Percentiles rank a stretch among this genome's conserved stretches.
Evolutionary conservation across 352 stramenopile species (phyloP).

Genomic region (Elongisporangium senticosum): DNA sequence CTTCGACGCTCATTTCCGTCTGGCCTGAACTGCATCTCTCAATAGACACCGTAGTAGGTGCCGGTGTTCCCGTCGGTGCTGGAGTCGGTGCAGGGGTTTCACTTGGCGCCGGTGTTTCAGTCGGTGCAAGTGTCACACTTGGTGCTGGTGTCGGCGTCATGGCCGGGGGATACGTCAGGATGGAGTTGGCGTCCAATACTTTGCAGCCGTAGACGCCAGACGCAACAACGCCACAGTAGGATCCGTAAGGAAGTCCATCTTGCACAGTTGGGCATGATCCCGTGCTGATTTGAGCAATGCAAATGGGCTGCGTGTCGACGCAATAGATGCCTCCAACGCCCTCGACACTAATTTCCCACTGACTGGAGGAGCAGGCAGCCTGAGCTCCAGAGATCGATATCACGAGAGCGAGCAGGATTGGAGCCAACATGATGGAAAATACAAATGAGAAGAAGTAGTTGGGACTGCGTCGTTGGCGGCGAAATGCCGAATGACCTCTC

Average conservation of each 20-base stretch:
- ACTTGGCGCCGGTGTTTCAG: not conserved
- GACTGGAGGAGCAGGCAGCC: constrained; percentile 10
- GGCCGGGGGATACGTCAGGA: not conserved
- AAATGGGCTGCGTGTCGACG: constrained; percentile 11
- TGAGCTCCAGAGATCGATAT: not conserved
- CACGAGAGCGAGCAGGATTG: not conserved
- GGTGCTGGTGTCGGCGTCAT: constrained; percentile 1
- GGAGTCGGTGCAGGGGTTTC: constrained; percentile 1
- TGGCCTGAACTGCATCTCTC: constrained; percentile 1
- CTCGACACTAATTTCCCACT: constrained; percentile 20
- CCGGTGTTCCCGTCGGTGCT: not conserved
- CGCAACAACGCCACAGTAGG: constrained; percentile 13
- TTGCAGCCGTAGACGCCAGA: constrained; percentile 16
- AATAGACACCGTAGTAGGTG: constrained; percentile 5
- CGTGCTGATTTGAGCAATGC: constrained; percentile 6
- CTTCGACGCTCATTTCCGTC: constrained; percentile 4
- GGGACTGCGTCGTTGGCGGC: not conserved
- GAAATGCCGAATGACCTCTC: not conserved
- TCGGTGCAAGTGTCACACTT: not conserved
- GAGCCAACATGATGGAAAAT: not conserved
- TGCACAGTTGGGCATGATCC: constrained; percentile 10
- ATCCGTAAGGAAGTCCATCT: constrained; percentile 10
- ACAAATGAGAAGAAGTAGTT: not conserved
- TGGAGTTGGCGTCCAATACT: constrained; percentile 1
- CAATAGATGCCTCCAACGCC: constrained; percentile 14